A percentile compares a stretch with the other conserved stretches of the same genome.
phyloP scores from a whole-genome alignment of 225 moss, liverwort and hornwort genomes.

The Polytrichum commune region DNA sequence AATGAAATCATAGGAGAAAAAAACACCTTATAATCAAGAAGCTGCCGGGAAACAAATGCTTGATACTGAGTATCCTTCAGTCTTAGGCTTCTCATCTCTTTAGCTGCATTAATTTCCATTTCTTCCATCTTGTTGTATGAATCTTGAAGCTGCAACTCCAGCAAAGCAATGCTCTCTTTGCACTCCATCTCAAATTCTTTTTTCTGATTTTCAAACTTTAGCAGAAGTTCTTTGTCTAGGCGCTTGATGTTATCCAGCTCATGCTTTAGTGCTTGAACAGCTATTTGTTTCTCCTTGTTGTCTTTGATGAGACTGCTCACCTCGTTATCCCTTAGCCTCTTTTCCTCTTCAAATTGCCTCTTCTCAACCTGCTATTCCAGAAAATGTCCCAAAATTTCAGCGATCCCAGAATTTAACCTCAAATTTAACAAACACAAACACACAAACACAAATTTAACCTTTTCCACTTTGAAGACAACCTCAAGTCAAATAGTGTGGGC shows the following conservation, averaged over 20 bases:
- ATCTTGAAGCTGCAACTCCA: constrained; percentile 47
- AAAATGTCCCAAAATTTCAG: too few species aligned
- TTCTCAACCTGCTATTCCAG: constrained; percentile 18
- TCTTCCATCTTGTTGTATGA: constrained; percentile 44
- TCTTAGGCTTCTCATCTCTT: constrained; percentile 19
- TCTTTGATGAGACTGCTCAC: constrained; percentile 11
- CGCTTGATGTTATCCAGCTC: constrained; percentile 30
- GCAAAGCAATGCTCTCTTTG: constrained; percentile 24
- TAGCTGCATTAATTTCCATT: constrained; percentile 39
- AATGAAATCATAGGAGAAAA: background rate
- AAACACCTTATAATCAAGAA: constrained; percentile 43
- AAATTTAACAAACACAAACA: too few species aligned
- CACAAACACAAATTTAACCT: too few species aligned
- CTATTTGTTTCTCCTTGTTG: constrained; percentile 27
- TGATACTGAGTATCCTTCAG: constrained; percentile 35
- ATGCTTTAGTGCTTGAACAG: constrained; percentile 23
- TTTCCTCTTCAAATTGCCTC: constrained; percentile 31
- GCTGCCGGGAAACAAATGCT: constrained; percentile 21
- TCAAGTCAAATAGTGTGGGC: too few species aligned
- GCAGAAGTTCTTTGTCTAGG: constrained; percentile 32
- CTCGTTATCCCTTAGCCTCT: constrained; percentile 31
- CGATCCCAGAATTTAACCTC: too few species aligned
- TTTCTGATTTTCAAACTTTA: constrained; percentile 35
- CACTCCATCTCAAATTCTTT: constrained; percentile 43
- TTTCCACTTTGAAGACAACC: too few species aligned